Base-by-base conservation (phyloP, 2,329 filamentous ascomycete species). In the Colletotrichum karsti region DNA sequence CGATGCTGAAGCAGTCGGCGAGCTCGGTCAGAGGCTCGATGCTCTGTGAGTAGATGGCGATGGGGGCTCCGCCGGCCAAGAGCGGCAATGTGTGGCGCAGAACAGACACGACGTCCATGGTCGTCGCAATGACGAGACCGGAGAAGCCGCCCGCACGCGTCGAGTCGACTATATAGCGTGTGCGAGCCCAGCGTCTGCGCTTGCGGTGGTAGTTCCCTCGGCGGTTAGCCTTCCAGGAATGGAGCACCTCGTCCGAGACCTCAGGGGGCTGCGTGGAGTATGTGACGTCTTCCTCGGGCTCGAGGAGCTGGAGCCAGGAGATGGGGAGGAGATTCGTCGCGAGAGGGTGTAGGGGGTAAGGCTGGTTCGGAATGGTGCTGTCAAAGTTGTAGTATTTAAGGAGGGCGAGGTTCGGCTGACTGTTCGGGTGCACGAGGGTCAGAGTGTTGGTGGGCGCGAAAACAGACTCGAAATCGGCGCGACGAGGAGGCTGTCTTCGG, bases 331-430 rank as follows among this genome's bases (percentile, higher is more conserved):
- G 88, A 76, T 96, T 91, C 15, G 88, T 91, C 78, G 92, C 88
- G 10, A 99, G 88, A 1, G 96, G 95, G 76, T 98, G 96, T n/a
- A 66, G 61, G 13, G 87, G 84, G 60, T 84, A 78, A 50, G 74
- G 85, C 10, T 80, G 87, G 71, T 86, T 87, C 46, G 91, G 89
- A 69, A 89, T 89, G 66, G 88, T 87, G 72, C 87, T 83, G 79
- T 97, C 94, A 81, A 91, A 98, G 78, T 90, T 90, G 81, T 97
- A 98, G 84, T 97, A 97, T 77, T 93, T 93, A 20, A 99, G 87
- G 54, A 96, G 87, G 18, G 91, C 91, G 66, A 98, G 88, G 77
- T 98, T 98, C 2, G 94, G 93, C 78, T 97, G 94, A 30, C 91
- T 88, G 78, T 95, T 94, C 57, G 91, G 82, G 79, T 97, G 94